phyloP scores from a whole-genome alignment of 164 flowering plant genomes.

The Magnolia kwangsiensis region DNA sequence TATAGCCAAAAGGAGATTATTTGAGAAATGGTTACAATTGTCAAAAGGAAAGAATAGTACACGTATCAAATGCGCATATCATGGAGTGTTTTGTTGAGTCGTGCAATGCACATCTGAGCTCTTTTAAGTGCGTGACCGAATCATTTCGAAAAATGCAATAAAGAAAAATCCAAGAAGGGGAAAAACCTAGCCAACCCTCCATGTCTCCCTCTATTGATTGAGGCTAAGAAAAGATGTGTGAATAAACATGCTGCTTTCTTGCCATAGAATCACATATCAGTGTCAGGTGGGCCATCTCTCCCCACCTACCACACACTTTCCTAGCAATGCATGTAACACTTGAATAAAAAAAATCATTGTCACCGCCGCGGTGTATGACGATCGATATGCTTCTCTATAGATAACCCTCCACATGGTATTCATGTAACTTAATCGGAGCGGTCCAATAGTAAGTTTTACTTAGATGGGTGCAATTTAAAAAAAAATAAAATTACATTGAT shows the following conservation, averaged over 20 bases:
- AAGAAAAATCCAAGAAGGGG: background rate
- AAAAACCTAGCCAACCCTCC: background rate
- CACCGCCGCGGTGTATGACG: no score
- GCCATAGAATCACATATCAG: slow-evolving; percentile 32
- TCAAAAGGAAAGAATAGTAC: background rate
- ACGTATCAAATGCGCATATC: no score
- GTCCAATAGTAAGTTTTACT: no score
- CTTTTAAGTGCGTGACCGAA: background rate
- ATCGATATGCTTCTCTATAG: no score
- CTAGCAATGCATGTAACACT: background rate
- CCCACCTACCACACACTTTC: slow-evolving; percentile 7
- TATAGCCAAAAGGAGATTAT: no score
- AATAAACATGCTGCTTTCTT: slow-evolving; percentile 17
- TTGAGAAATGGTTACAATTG: no score
- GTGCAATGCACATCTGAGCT: background rate
- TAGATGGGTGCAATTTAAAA: no score
- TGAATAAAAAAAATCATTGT: no score
- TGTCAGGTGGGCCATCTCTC: slow-evolving; percentile 23
- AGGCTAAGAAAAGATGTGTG: slow-evolving; percentile 28
- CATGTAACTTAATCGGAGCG: no score
- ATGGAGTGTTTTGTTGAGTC: background rate
- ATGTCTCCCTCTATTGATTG: slow-evolving; percentile 24
- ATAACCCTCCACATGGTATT: no score
- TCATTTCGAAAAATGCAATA: background rate
- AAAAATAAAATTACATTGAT: no score